A percentile compares a stretch with the other conserved stretches of the same genome.
phyloP scores from a whole-genome alignment of 2,329 filamentous ascomycete species.

The Harringtonia aguacate region DNA sequence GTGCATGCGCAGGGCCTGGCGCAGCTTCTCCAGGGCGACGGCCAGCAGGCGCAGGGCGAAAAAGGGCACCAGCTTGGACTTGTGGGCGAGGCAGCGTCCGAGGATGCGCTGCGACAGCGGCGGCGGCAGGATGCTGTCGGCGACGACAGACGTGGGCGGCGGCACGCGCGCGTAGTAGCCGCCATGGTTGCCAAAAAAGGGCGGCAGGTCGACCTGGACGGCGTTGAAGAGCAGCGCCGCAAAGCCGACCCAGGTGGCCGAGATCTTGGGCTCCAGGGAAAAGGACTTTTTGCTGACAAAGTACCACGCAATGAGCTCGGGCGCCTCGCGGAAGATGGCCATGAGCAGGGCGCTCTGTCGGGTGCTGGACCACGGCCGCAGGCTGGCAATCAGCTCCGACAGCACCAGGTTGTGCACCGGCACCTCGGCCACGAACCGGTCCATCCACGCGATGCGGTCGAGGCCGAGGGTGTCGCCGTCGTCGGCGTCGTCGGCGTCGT shows the following conservation, averaged over 20 bases:
- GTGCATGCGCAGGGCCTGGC: slow-evolving; percentile 51
- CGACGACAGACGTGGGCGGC: slow-evolving; percentile 65
- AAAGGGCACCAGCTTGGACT: slow-evolving; percentile 69
- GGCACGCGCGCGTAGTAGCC: slow-evolving; percentile 54
- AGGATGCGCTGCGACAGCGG: slow-evolving; percentile 73
- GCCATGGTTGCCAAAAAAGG: slow-evolving; percentile 58
- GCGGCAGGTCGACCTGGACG: slow-evolving; percentile 63
- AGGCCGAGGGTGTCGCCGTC: slow-evolving; percentile 41
- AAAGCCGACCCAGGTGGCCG: slow-evolving; percentile 90
- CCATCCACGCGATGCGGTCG: slow-evolving; percentile 59
- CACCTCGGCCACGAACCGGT: slow-evolving; percentile 53
- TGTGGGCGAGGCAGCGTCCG: slow-evolving; percentile 66
- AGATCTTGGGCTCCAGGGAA: slow-evolving; percentile 81
- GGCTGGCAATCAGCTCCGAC: slow-evolving; percentile 64
- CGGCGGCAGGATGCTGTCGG: slow-evolving; percentile 79
- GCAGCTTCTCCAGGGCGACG: slow-evolving; percentile 69
- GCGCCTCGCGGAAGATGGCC: slow-evolving; percentile 67
- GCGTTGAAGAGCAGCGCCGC: slow-evolving; percentile 78
- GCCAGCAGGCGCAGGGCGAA: slow-evolving; percentile 75
- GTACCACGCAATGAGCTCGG: slow-evolving; percentile 81
- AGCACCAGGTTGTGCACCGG: slow-evolving; percentile 72
- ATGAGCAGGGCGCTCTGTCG: slow-evolving; percentile 75
- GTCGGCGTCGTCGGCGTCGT: slow-evolving; percentile 24
- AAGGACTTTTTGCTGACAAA: slow-evolving; percentile 74
- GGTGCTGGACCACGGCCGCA: slow-evolving; percentile 74